Evolutionary conservation across 2,329 filamentous ascomycete species (phyloP).

Genomic region (Pseudogymnoascus sp.): DNA sequence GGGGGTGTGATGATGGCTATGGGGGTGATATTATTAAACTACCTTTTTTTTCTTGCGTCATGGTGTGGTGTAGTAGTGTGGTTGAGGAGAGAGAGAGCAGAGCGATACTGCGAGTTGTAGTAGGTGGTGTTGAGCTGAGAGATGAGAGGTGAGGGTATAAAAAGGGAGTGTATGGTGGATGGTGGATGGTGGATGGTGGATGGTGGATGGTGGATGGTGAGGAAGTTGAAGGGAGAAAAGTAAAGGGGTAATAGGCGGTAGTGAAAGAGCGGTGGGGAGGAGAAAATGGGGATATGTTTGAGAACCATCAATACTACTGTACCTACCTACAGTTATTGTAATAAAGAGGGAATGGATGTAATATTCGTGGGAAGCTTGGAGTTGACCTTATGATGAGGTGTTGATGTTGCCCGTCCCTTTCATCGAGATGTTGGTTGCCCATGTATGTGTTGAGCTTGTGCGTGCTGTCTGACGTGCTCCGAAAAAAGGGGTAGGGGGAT

Average conservation of each 20-base stretch:
- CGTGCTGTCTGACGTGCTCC: too few species aligned
- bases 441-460: too few species aligned
- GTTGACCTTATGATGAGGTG: too few species aligned
- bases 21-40: conserved; percentile 4
- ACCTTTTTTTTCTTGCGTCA: not conserved
- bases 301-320: too few species aligned
- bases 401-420: too few species aligned
- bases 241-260: not conserved
- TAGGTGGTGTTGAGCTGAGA: not conserved
- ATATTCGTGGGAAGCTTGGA: too few species aligned
- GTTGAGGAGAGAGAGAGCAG: not conserved
- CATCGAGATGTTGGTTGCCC: too few species aligned
- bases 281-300: too few species aligned
- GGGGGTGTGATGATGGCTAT: not conserved
- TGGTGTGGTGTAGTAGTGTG: not conserved
- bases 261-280: too few species aligned
- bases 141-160: not conserved
- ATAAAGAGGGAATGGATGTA: too few species aligned
- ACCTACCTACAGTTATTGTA: too few species aligned
- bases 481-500: too few species aligned
- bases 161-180: not conserved
- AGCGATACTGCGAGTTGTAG: not conserved
- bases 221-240: not conserved
- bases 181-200: not conserved
- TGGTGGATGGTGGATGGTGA: not conserved